These are phyloP conservation scores for Mucor racemosus DNA, from an alignment of 371 early-diverging fungal genomes.

Conservation along the genomic window DNA sequence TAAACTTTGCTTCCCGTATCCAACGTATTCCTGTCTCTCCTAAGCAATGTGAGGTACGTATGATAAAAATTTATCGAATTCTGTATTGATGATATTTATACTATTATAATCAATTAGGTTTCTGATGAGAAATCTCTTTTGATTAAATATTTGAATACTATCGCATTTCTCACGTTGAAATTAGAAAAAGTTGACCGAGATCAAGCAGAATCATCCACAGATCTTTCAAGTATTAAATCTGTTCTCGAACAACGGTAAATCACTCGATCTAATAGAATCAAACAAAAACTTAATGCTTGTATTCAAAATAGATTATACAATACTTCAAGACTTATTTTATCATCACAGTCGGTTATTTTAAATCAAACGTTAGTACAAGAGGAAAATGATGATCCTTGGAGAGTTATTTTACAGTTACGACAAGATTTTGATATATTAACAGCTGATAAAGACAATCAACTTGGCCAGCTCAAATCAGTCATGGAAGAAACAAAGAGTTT, in stretches of 20 bases:
- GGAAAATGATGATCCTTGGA: slow-evolving; percentile 35
- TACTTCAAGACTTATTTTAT: slow-evolving; percentile 6
- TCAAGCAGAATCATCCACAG: background rate
- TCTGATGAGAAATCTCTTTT: slow-evolving; percentile 22
- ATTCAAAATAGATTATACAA: slow-evolving; percentile 1
- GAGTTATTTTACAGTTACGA: slow-evolving; percentile 29
- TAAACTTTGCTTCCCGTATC: slow-evolving; percentile 87
- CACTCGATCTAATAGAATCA: background rate
- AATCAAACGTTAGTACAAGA: background rate
- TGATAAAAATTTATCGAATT: too few relatives aligned
- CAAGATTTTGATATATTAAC: slow-evolving; percentile 18
- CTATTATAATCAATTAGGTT: background rate
- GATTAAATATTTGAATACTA: slow-evolving; percentile 12
- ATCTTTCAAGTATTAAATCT: slow-evolving; percentile 8
- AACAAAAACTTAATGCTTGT: background rate
- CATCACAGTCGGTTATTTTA: background rate
- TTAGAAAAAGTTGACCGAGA: slow-evolving; percentile 9
- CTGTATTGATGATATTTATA: too few relatives aligned
- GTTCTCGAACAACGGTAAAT: slow-evolving; percentile 17
- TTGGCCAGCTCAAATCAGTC: slow-evolving; percentile 13
- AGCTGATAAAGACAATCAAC: slow-evolving; percentile 13
- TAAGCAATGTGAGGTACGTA: slow-evolving; percentile 23
- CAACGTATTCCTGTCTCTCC: slow-evolving; percentile 59
- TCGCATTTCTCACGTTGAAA: slow-evolving; percentile 4
- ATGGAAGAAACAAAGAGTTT: slow-evolving; percentile 30